These are phyloP conservation scores for Pichia cephalocereana DNA, from an alignment of 805 yeast species.

Conservation along the genomic window DNA sequence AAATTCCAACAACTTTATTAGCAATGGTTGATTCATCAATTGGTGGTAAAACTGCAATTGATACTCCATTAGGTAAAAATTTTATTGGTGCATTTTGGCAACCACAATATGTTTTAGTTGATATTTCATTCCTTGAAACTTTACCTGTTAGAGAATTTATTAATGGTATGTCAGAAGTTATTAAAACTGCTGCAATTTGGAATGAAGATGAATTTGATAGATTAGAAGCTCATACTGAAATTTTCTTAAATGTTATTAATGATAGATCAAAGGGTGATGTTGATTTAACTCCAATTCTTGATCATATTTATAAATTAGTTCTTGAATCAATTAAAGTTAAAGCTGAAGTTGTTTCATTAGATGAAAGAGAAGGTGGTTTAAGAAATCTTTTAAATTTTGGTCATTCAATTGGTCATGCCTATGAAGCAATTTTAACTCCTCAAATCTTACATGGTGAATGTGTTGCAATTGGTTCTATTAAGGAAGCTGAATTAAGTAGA, in stretches of 20 bases:
- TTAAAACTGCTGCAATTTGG: constrained; percentile 98
- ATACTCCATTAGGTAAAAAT: constrained; percentile 92
- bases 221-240: constrained; percentile 65
- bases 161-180: constrained; percentile 97
- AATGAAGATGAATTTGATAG: constrained; percentile 80
- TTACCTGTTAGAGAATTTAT: constrained; percentile 90
- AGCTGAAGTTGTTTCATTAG: constrained; percentile 87
- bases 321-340: constrained; percentile 81
- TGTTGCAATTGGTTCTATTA: constrained; percentile 93
- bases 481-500: constrained; percentile 93
- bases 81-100: constrained; percentile 97
- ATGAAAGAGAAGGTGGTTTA: constrained; percentile 92
- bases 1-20: constrained; percentile 85
- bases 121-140: constrained; percentile 76
- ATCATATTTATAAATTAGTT: constrained; percentile 71
- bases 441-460: constrained; percentile 97
- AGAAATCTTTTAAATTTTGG: constrained; percentile 92
- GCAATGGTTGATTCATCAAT: constrained; percentile 98
- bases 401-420: constrained; percentile 96
- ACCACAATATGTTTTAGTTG: constrained; percentile 81
- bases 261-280: constrained; percentile 35
- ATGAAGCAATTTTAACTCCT: constrained; percentile 95
- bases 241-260: constrained; percentile 60
- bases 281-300: constrained; percentile 59
- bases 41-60: constrained; percentile 98